These are phyloP conservation scores for Fistulifera pelliculosa DNA, from an alignment of 108 stramenopile species.

Conservation along the genomic window DNA sequence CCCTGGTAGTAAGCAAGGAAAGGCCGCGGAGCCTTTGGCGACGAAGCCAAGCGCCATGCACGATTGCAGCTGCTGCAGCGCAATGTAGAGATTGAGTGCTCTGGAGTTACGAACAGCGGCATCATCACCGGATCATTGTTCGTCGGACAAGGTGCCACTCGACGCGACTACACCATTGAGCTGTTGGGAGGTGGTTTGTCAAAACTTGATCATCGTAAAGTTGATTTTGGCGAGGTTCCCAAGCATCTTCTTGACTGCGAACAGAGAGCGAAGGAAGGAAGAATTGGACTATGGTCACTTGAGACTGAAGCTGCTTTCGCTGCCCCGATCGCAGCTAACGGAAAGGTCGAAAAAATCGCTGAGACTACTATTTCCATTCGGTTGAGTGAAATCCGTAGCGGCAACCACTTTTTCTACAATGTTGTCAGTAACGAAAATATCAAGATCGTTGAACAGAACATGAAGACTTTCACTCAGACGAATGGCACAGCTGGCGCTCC, in stretches of 20 bases:
- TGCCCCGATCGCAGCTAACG: conserved; percentile 13
- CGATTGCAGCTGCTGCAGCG: conserved; percentile 86
- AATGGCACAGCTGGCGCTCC: conserved; percentile 76
- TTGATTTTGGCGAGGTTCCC: conserved; percentile 83
- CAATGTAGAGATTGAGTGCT: conserved; percentile 82
- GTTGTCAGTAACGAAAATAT: conserved; percentile 61
- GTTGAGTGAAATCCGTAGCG: conserved; percentile 86
- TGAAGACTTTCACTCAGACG: conserved; percentile 77
- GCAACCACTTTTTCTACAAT: conserved; percentile 86
- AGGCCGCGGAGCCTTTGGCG: conserved; percentile 92
- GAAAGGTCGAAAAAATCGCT: conserved; percentile 27
- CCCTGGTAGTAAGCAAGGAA: conserved; percentile 34
- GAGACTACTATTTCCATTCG: conserved; percentile 54
- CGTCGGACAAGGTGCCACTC: conserved; percentile 60
- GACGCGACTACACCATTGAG: conserved; percentile 63
- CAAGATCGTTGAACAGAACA: conserved; percentile 75
- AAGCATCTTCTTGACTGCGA: conserved; percentile 66
- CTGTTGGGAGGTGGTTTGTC: conserved; percentile 76
- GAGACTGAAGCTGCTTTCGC: conserved; percentile 2
- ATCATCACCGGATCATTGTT: conserved; percentile 79
- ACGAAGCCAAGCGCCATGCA: conserved; percentile 87
- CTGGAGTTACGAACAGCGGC: conserved; percentile 73
- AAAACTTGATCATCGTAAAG: conserved; percentile 78
- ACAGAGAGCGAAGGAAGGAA: conserved; percentile 56
- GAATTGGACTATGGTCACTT: conserved; percentile 77